A percentile compares a stretch with the other conserved stretches of the same genome.
Conservation (phyloP, 805 yeast species). For the Starmerella sirachaensis region DNA sequence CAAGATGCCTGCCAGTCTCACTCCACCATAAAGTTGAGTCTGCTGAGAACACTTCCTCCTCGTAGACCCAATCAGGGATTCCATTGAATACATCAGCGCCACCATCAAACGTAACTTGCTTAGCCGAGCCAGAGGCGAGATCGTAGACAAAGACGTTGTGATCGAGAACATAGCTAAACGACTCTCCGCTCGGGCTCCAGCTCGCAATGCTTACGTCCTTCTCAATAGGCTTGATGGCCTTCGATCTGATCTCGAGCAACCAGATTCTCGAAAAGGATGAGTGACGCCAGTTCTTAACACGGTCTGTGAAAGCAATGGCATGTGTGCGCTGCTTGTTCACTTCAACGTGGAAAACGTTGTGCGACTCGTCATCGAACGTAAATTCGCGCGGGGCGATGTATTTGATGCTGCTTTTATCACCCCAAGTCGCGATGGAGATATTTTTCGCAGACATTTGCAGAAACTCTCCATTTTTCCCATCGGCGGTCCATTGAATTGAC, state of each 20-base stretch:
- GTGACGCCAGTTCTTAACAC: constrained; percentile 49
- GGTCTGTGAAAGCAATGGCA: constrained; percentile 47
- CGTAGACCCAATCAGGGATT: constrained; percentile 89
- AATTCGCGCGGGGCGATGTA: constrained; percentile 30
- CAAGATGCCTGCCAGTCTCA: constrained; percentile 50
- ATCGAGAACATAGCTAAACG: constrained; percentile 53
- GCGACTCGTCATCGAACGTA: constrained; percentile 27
- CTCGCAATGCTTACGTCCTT: constrained; percentile 39
- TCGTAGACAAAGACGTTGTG: constrained; percentile 53
- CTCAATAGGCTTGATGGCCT: constrained; percentile 27
- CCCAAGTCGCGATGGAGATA: constrained; percentile 36
- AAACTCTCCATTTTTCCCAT: constrained; percentile 20
- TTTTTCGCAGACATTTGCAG: constrained; percentile 6
- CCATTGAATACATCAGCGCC: constrained; percentile 66
- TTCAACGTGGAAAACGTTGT: constrained; percentile 33
- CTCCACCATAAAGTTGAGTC: constrained; percentile 84
- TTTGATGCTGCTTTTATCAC: constrained; percentile 8
- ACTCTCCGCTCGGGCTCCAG: constrained; percentile 64
- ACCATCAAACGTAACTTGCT: constrained; percentile 59
- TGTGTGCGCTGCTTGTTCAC: constrained; percentile 37
- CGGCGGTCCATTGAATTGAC: constrained; percentile 18
- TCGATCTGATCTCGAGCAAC: constrained; percentile 40
- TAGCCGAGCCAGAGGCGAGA: constrained; percentile 23
- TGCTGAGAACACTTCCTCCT: constrained; percentile 69
- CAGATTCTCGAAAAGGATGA: constrained; percentile 53